Base-by-base conservation (phyloP, 108 stramenopile genomes). In the Parmales sp. region DNA sequence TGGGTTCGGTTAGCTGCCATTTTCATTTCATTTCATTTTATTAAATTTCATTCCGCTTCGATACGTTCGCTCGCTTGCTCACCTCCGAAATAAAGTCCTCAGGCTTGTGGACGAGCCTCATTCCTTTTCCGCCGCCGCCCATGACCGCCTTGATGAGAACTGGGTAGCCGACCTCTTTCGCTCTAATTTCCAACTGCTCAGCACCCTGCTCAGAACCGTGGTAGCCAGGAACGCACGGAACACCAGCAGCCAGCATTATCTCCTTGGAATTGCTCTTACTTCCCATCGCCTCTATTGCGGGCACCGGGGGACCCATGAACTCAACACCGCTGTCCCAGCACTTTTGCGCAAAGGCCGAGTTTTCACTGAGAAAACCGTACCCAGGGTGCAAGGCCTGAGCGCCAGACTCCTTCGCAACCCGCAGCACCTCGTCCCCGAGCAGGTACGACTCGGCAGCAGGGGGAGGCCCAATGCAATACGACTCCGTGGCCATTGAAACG, bases 51-150 rank as follows among this genome's bases (percentile, higher is more conserved):
- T n/a, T n/a, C n/a, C n/a, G n/a, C n/a, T n/a, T n/a, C n/a, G n/a
- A n/a, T n/a, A n/a, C n/a, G n/a, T n/a, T n/a, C n/a, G n/a, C n/a
- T n/a, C n/a, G n/a, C n/a, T n/a, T n/a, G n/a, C n/a, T n/a, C n/a
- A n/a, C n/a, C n/a, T n/a, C 82, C 60, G 82, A 86, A 68, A 78
- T 65, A 13, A 88, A 83, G 46, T 92, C 88, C 9, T 72, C 51
- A 63, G 88, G 92, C 65, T 84, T 83, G 71, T 75, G 78, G 60
- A 94, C 94, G 20, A 97, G 83, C 45, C 98, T 82, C 98, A 99
- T 99, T 13, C 98, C 98, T 78, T 99, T 99, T 48, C 98, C 98
- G 7, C 98, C 98, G 0, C 98, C 98, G 26, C 98, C 98, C 38
- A 89, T 82, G 60, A 86, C 81, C 1, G 98, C 98, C 80, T 99